phyloP scores from a whole-genome alignment of 78 protist genomes.

The Dictyostelium citrinum region DNA sequence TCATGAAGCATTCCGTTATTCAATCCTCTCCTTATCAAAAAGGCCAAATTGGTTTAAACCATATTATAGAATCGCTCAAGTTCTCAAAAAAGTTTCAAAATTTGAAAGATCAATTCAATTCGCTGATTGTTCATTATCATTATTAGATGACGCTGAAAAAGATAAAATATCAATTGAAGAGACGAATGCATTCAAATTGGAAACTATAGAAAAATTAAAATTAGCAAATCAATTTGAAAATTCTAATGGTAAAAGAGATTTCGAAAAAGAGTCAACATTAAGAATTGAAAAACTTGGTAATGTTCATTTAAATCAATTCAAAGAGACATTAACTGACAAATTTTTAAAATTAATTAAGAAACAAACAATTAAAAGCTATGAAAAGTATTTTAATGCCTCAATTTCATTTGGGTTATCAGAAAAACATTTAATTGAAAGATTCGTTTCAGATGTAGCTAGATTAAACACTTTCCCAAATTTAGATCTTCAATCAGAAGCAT shows the following conservation, averaged over 20 bases:
- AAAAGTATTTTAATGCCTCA: neutral
- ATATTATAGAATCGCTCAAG: neutral
- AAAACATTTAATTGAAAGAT: neutral
- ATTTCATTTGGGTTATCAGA: neutral
- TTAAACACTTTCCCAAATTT: neutral
- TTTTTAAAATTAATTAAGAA: neutral
- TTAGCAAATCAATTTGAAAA: too few species aligned
- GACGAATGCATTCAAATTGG: neutral
- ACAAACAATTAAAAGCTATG: neutral
- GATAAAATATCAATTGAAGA: neutral
- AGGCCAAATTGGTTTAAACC: neutral
- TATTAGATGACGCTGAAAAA: too few species aligned
- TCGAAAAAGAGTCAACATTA: neutral
- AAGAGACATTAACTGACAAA: neutral
- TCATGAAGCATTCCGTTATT: neutral
- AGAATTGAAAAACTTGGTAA: neutral
- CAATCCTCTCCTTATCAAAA: neutral
- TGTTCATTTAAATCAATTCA: neutral
- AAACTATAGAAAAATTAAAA: neutral
- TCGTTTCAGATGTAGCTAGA: neutral
- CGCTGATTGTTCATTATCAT: neutral
- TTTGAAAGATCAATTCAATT: neutral
- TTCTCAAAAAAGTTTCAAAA: neutral
- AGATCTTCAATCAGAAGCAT: neutral
- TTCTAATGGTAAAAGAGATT: neutral